Evolutionary conservation across 2,329 filamentous ascomycete species (phyloP).

Genomic region (Claviceps humidiphila): DNA sequence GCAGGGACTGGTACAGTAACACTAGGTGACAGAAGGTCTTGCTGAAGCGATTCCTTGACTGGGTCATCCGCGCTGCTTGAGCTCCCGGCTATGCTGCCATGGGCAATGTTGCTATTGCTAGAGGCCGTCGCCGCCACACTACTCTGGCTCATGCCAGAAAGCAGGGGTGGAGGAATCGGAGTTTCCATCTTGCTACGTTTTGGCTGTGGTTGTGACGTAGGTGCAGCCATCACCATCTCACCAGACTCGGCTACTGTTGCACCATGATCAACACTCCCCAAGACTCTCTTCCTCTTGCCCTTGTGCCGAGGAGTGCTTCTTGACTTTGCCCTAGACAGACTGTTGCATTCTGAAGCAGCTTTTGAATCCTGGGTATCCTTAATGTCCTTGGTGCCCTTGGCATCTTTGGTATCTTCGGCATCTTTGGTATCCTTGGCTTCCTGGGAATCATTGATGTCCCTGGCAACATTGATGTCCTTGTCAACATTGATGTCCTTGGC

Average conservation of each 20-base stretch:
- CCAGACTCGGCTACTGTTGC: conserved; percentile 13
- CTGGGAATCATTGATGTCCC: too few relatives aligned
- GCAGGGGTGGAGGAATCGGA: conserved; percentile 35
- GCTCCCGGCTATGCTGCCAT: conserved; percentile 11
- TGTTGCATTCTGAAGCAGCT: conserved; percentile 5
- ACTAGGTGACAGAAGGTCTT: conserved; percentile 2
- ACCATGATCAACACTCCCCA: conserved; percentile 20
- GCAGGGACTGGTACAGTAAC: conserved; percentile 7
- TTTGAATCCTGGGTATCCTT: conserved; percentile 1
- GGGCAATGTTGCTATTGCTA: conserved; percentile 4
- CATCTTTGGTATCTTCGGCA: too few relatives aligned
- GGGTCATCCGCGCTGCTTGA: background rate
- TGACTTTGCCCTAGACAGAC: conserved; percentile 14
- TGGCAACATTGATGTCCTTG: too few relatives aligned
- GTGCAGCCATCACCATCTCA: conserved; percentile 12
- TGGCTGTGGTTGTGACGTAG: conserved; percentile 22
- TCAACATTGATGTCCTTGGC: too few relatives aligned
- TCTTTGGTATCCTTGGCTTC: too few relatives aligned
- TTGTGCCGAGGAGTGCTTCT: conserved; percentile 19
- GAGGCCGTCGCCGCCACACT: conserved; percentile 15
- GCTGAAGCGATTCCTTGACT: background rate
- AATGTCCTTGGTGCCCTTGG: too few relatives aligned
- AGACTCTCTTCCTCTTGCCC: conserved; percentile 34
- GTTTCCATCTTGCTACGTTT: conserved; percentile 47
- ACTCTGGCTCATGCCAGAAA: conserved; percentile 17